Conservation (phyloP, 306 rosid species). For the Acacia acuminata region DNA sequence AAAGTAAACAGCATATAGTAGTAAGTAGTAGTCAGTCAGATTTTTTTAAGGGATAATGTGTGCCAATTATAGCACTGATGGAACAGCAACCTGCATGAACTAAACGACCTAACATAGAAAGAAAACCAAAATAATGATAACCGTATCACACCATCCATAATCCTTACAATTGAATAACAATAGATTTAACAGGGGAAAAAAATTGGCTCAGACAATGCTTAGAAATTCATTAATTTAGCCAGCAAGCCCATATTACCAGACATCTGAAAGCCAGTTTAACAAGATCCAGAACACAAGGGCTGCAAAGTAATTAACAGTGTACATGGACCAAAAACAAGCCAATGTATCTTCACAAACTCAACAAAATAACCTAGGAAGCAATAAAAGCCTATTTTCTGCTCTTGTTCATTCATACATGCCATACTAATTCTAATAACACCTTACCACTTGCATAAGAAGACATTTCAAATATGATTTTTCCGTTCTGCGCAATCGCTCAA, state of each 20-base stretch:
- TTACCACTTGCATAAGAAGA: constrained; percentile 93
- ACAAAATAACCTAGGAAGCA: constrained; percentile 17
- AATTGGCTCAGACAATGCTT: not conserved
- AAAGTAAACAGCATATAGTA: not conserved
- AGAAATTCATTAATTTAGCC: constrained; percentile 1
- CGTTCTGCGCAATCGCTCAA: constrained; percentile 74
- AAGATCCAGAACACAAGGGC: not conserved
- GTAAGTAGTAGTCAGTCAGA: not conserved
- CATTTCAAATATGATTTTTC: constrained; percentile 80
- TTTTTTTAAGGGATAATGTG: not conserved
- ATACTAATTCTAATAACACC: constrained; percentile 19
- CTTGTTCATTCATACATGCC: not conserved
- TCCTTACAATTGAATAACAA: not conserved
- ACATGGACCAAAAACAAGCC: not conserved
- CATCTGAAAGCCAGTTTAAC: constrained; percentile 1
- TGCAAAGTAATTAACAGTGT: not conserved
- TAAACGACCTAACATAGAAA: not conserved
- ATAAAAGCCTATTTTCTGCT: not conserved
- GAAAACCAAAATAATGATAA: constrained; percentile 8
- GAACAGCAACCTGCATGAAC: not conserved
- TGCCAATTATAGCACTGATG: not conserved
- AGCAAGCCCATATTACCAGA: constrained; percentile 18
- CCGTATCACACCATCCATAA: not conserved
- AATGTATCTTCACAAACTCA: not conserved
- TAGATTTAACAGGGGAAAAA: not conserved